phyloP scores from a whole-genome alignment of 2,329 filamentous ascomycete genomes.

The Neophaeococcomyces mojaviensis region DNA sequence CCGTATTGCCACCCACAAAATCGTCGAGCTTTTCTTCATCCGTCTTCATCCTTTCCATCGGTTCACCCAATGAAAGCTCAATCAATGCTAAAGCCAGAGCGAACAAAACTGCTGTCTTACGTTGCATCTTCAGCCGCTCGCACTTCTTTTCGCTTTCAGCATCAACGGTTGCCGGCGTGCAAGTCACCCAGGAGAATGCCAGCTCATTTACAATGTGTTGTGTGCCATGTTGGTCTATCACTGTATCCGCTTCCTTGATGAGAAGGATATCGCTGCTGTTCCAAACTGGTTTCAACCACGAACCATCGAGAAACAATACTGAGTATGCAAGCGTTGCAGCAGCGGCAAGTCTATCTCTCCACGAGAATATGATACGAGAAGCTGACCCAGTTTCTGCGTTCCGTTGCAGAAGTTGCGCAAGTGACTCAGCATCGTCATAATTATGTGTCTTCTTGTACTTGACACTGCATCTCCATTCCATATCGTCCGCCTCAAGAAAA shows the following conservation, averaged over 20 bases:
- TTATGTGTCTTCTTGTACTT: background rate
- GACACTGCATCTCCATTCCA: background rate
- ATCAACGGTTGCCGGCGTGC: background rate
- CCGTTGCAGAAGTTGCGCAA: background rate
- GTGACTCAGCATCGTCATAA: background rate
- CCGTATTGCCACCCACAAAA: background rate
- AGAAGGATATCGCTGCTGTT: background rate
- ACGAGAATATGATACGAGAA: background rate
- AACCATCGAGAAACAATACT: conserved; percentile 1
- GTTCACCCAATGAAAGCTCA: conserved; percentile 2
- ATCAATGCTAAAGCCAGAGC: conserved; percentile 1
- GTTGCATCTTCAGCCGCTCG: background rate
- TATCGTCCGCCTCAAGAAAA: background rate
- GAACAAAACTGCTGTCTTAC: conserved; percentile 2
- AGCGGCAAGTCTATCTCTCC: background rate
- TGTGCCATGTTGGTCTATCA: background rate
- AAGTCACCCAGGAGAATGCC: background rate
- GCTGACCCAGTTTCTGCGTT: background rate
- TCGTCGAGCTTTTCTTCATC: background rate
- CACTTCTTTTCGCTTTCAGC: background rate
- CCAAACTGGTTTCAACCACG: conserved; percentile 2
- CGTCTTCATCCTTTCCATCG: background rate
- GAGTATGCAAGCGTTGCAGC: background rate
- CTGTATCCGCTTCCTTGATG: background rate
- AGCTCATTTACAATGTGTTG: background rate